These are phyloP conservation scores for Hygrocybe punicea DNA, from an alignment of 768 basidiomycete genomes.

Conservation along the genomic window DNA sequence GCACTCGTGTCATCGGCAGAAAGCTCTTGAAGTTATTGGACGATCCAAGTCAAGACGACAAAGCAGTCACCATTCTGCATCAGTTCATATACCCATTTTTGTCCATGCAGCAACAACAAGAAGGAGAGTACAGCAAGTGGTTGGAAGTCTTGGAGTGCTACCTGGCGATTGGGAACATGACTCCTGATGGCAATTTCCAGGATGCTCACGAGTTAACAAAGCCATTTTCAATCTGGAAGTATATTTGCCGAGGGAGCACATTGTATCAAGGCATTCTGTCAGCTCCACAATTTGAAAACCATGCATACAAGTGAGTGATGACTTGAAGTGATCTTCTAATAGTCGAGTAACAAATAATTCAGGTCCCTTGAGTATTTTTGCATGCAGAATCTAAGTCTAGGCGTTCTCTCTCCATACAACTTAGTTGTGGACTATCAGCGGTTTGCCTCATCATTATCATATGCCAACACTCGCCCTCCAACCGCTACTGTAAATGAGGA, in stretches of 20 bases:
- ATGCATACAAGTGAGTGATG: not conserved
- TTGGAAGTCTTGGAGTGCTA: constrained; percentile 1
- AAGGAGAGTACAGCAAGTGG: constrained; percentile 4
- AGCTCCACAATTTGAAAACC: not conserved
- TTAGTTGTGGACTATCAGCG: not conserved
- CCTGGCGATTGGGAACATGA: not conserved
- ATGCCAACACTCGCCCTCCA: not conserved
- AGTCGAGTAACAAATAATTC: not conserved
- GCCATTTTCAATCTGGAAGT: not conserved
- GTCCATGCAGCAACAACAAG: not conserved
- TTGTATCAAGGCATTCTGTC: not conserved
- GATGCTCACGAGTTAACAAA: not conserved
- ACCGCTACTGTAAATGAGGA: not conserved
- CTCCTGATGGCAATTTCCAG: not conserved
- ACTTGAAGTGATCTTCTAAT: not conserved
- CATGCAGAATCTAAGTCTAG: not conserved
- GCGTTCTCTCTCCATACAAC: not conserved
- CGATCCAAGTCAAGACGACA: not conserved
- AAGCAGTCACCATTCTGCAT: not conserved
- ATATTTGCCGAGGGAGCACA: constrained; percentile 1
- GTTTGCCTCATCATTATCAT: not conserved
- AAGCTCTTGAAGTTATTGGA: not conserved
- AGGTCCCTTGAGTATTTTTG: not conserved
- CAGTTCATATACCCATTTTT: not conserved
- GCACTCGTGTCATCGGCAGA: not conserved